Conservation (phyloP, 495 filamentous ascomycete genomes). For the Tetracladium setigerum region DNA sequence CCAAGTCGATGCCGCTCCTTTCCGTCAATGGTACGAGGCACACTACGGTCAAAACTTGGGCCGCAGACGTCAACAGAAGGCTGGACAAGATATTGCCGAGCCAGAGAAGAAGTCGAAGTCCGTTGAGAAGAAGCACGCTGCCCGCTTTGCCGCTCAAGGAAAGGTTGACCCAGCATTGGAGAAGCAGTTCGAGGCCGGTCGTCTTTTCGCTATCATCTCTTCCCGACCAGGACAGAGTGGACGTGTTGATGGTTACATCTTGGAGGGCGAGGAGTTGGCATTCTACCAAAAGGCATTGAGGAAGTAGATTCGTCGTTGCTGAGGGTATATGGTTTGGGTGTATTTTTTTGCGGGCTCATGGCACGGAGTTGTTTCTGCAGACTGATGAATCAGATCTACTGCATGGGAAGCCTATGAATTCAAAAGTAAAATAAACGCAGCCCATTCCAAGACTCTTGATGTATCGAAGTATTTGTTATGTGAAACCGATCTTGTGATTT, state of each 20-base stretch:
- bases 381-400: conserved; percentile 6
- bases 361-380: conserved; percentile 23
- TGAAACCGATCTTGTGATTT: too few species aligned
- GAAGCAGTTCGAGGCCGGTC: conserved; percentile 98
- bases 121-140: conserved; percentile 93
- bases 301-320: conserved; percentile 61
- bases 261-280: conserved; percentile 97
- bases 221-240: conserved; percentile 94
- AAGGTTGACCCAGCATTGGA: conserved; percentile 92
- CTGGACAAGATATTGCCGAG: conserved; percentile 46
- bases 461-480: too few species aligned
- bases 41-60: conserved; percentile 91
- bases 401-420: conserved; percentile 7
- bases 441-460: too few species aligned
- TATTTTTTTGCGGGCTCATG: conserved; percentile 20
- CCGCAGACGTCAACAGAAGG: conserved; percentile 81
- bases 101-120: conserved; percentile 77
- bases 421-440: conserved; percentile 16
- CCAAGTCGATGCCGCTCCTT: conserved; percentile 96
- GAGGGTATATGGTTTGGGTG: conserved; percentile 16
- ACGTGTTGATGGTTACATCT: conserved; percentile 91
- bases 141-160: conserved; percentile 66
- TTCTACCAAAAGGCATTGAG: conserved; percentile 99
- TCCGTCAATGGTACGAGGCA: conserved; percentile 99
- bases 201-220: conserved; percentile 86